Evolutionary conservation across 345 rosid species (phyloP).

Genomic region (Eucalyptus urophylla): DNA sequence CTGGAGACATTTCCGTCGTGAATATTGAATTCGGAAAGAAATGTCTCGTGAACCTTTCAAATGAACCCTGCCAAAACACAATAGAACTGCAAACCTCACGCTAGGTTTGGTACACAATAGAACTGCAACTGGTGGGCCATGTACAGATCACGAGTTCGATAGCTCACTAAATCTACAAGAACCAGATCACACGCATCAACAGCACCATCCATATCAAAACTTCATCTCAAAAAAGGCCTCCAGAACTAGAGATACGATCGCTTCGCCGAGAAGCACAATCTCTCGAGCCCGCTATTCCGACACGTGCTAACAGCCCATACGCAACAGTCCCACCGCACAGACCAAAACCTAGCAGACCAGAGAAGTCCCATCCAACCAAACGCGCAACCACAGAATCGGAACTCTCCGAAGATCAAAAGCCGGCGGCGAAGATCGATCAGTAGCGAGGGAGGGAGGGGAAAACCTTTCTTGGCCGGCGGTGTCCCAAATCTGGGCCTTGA

Average conservation of each 20-base stretch:
- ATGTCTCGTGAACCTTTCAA: background rate
- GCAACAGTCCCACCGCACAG: background rate
- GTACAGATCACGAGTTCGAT: background rate
- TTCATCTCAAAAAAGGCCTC: background rate
- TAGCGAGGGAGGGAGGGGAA: background rate
- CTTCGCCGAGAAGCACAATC: background rate
- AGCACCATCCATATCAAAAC: background rate
- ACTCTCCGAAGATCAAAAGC: background rate
- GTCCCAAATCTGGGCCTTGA: conserved; percentile 56
- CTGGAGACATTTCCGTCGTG: background rate
- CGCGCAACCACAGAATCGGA: background rate
- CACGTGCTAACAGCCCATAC: background rate
- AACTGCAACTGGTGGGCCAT: background rate
- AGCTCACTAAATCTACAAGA: background rate
- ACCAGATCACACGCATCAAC: background rate
- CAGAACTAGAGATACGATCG: background rate
- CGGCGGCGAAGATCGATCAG: background rate
- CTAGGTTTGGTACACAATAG: background rate
- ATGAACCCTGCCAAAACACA: background rate
- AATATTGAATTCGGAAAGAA: background rate
- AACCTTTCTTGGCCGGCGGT: conserved; percentile 50
- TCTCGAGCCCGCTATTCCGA: background rate
- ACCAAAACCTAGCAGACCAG: background rate
- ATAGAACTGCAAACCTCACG: background rate
- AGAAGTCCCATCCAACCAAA: background rate